Conservation (phyloP, 129 eudicot genomes). For the Gnaphalium uliginosum region DNA sequence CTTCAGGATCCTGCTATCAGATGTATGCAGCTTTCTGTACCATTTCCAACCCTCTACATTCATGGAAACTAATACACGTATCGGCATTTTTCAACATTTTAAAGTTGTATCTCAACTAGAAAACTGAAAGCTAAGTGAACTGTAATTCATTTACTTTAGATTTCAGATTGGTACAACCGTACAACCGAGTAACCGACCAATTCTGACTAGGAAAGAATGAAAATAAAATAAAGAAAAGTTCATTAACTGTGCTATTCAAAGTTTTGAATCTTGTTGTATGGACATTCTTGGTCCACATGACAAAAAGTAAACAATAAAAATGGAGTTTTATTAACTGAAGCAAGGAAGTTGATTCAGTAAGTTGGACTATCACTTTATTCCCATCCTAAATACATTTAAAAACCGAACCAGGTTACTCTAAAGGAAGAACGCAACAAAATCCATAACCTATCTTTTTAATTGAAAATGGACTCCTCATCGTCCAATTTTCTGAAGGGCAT, state of each 20-base stretch:
- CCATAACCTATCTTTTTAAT: not conserved
- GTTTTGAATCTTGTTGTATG: slow-evolving; percentile 26
- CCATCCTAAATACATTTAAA: slow-evolving; percentile 31
- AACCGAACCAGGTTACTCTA: not conserved
- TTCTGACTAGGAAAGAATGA: not conserved
- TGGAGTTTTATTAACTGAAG: slow-evolving; percentile 33
- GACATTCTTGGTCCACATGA: slow-evolving; percentile 30
- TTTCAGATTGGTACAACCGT: not conserved
- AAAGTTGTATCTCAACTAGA: not conserved
- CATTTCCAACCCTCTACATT: not conserved
- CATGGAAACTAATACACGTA: not conserved
- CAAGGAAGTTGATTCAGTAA: slow-evolving; percentile 55
- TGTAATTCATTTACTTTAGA: not conserved
- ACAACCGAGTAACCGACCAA: no score
- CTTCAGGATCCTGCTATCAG: slow-evolving; percentile 30
- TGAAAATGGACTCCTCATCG: slow-evolving; percentile 26
- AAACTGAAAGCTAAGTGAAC: no score
- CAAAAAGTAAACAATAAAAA: slow-evolving; percentile 5
- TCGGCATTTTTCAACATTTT: not conserved
- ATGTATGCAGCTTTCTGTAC: slow-evolving; percentile 18
- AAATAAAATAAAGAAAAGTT: not conserved
- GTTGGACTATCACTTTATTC: slow-evolving; percentile 41
- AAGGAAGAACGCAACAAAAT: not conserved
- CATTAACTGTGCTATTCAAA: not conserved
- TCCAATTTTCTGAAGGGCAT: slow-evolving; percentile 24